Evolutionary conservation across 257 asterid genomes (phyloP), one percentile per base, ranked within the genome.

Genomic region (Solanum chilense): DNA sequence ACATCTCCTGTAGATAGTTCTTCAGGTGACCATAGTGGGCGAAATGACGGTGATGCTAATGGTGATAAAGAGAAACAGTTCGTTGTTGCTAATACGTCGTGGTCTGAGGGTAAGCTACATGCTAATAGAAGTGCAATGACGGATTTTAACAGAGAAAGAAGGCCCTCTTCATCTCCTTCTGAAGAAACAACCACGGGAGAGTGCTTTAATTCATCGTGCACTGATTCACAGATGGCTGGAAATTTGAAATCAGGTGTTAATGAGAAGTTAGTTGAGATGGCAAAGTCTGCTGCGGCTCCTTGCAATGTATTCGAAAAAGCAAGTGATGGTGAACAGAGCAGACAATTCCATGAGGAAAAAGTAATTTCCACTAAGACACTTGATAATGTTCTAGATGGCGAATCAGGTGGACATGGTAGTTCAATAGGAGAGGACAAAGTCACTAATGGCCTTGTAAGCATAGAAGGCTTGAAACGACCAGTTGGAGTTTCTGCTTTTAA

Each of bases 41-140:
- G 44, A 31, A 52, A 78, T 68, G 85, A 86, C 4, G 69, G 69
- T 87, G 90, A 83, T 87, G 84, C 49, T 86, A 90, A 85, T 86
- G 68, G 74, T 83, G 89, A 88, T 86, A 91, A 86, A 58, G 90
- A 89, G 92, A 90, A 91, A 27, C 90, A 88, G 60, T 42, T 83
- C 4, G 83, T 39, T 78, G 23, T 52, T 62, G 89, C 60, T 87
- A 75, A 86, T 80, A 49, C 29, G 66, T 87, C 41, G 37, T 64
- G 33, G 70, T 81, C 86, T 56, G 86, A 85, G 41, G 88, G 84
- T 20, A 89, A 86, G 47, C 82, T 31, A 39, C 83, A 78, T 71
- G 15, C 77, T 87, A 76, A 83, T 25, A 80, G 56, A 80, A 84
- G 64, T 60, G 60, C 71, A 73, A 27, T 78, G 84, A 78, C 66